Evolutionary conservation across 306 rosid genomes (phyloP), one percentile per base, ranked within the genome.

Genomic region (Glycine soja): DNA sequence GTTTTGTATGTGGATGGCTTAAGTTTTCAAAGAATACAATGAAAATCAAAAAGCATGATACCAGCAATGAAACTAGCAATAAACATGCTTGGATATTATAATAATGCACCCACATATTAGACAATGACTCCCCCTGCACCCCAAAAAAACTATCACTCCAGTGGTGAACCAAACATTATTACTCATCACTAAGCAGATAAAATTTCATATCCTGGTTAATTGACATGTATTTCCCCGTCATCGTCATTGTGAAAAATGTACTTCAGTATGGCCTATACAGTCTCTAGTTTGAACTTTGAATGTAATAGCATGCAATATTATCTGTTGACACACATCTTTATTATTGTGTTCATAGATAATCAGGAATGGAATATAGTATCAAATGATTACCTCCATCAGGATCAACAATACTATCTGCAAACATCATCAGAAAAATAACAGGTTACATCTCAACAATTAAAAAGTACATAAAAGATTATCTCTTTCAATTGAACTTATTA

Each of bases 311-410:
- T 51, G 65, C 57, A 59, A 38, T 80, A 42, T 69, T 70, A 80
- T 80, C 18, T 1, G 48, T 65, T 76, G 69, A 64, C 50, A 50
- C 15, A 7, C 4, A 59, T 83, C 24, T 54, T 58, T 52, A 30
- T 18, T 52, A 52, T 7, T 76, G 9, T 72, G 56, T 47, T 70
- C 40, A 64, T 32, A 48, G 58, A 78, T 16, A 43, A 10, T 75
- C 15, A 38, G 71, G 71, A 77, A 43, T 45, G 61, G 32, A 68
- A 74, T 16, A 81, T 57, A 53, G 82, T 68, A 66, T 50, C 43
- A 54, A 59, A 68, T 76, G 42, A 80, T 89, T 80, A 95, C 99
- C 99, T 89, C 85, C 95, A 83, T 95, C 99, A 56, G 93, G 92
- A 83, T 93, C 94, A 78, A 75, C 78, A 87, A 78, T 85, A 36